Conservation (phyloP, 208 protist genomes). For the Acanthamoeba triangularis region DNA sequence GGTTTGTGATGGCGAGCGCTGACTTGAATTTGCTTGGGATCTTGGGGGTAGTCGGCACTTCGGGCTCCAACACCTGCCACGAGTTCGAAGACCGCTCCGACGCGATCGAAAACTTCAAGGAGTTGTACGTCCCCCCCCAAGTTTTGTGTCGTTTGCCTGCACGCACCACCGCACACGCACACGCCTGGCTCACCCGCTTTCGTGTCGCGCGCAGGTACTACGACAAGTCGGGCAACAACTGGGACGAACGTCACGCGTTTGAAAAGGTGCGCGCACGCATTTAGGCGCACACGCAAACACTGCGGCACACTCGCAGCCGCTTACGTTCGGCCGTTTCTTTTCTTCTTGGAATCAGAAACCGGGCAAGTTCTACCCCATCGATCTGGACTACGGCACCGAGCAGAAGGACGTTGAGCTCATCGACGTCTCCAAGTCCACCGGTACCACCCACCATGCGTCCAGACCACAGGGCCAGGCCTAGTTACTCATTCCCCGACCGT, state of each 20-base stretch:
- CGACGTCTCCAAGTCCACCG: constrained; percentile 14
- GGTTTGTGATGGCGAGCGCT: no score
- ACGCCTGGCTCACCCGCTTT: no score
- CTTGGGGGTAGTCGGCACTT: not conserved
- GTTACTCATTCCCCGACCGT: not conserved
- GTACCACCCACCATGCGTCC: not conserved
- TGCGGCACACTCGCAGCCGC: not conserved
- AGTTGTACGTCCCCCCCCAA: not conserved
- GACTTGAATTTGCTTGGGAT: not conserved
- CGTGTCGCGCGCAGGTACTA: not conserved
- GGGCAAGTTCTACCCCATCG: constrained; percentile 60
- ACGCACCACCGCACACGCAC: no score
- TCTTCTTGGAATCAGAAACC: not conserved
- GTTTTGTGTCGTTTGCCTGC: no score
- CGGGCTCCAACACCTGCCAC: not conserved
- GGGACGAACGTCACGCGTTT: constrained; percentile 16
- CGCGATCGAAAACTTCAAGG: not conserved
- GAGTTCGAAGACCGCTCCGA: not conserved
- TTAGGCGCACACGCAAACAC: not conserved
- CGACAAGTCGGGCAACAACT: constrained; percentile 50
- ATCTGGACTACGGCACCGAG: constrained; percentile 38
- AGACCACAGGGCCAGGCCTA: no score
- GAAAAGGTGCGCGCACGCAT: not conserved
- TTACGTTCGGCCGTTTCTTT: not conserved
- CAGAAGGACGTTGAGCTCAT: constrained; percentile 23